Evolutionary conservation across 2,329 filamentous ascomycete genomes (phyloP), one percentile per base, ranked within the genome.

Genomic region (Plenodomus lindquistii): DNA sequence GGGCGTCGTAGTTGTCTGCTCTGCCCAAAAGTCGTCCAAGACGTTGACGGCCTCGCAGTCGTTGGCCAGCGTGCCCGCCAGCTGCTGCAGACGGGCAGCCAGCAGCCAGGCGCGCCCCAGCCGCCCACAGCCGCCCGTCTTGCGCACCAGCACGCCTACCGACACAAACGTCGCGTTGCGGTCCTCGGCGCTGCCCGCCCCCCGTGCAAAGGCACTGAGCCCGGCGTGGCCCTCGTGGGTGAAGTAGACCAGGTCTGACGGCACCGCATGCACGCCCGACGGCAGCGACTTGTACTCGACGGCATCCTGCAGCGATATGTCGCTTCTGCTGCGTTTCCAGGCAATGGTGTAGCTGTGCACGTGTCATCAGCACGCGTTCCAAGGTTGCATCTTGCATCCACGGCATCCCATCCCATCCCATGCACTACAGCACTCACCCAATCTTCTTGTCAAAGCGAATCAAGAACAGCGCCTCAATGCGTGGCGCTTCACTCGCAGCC

Each of bases 241-340:
- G 71, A 97, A 99, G 77, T 97, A 99, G 73, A 88, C 79, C 42
- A 97, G 79, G 72, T 99, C 94, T 58, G 92, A 85, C 24, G 86
- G 79, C 17, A 97, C 90, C 48, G 90, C 88, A 74, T 99, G 94
- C 41, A 97, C 75, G 19, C 94, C 94, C 0, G 93, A 97, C 2
- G 94, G 94, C 39, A 99, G 81, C 53, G 91, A 95, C 75, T 97
- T 97, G 81, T 91, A 99, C 75, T 99, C 94, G 65, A 97, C 91
- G 19, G 88, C 85, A 46, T 91, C 91, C 60, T 96, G 89, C 40
- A 97, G 82, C 73, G 83, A 80, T 75, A 93, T 81, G 40, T 84
- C 85, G 13, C 85, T 79, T 1, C 84, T 75, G 11, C 87, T 84
- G 58, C 84, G 85, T 72, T 95, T 91, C 94, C 94, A 97, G 29